These are phyloP conservation scores for Auxenochlorella protothecoides DNA, from an alignment of 139 green algal genomes.

Conservation along the genomic window DNA sequence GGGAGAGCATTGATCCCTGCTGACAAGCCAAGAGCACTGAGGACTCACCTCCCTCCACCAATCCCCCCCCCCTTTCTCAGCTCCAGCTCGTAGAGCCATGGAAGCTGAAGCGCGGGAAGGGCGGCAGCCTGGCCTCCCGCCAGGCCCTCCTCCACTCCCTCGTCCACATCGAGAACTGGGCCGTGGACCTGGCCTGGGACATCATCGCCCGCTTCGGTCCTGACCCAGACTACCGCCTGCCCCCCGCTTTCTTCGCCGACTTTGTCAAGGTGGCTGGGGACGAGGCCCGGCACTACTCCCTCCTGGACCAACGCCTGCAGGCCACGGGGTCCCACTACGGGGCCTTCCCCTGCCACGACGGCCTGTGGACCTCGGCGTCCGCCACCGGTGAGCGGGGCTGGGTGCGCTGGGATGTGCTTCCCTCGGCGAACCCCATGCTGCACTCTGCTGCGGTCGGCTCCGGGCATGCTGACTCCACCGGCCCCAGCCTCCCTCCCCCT, in stretches of 20 bases:
- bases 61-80: constrained; percentile 4
- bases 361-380: constrained; percentile 72
- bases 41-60: too few relatives aligned
- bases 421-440: background rate
- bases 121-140: constrained; percentile 41
- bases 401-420: constrained; percentile 32
- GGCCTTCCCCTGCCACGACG: constrained; percentile 71
- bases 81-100: constrained; percentile 41
- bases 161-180: constrained; percentile 71
- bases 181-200: constrained; percentile 81
- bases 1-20: too few relatives aligned
- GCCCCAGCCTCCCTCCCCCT: too few relatives aligned
- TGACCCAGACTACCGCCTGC: constrained; percentile 36
- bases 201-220: constrained; percentile 66
- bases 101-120: constrained; percentile 47
- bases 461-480: background rate
- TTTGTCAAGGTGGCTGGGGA: constrained; percentile 76
- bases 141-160: constrained; percentile 41
- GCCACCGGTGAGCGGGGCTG: constrained; percentile 41
- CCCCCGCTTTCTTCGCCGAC: constrained; percentile 64
- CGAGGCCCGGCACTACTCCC: constrained; percentile 71
- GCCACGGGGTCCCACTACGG: constrained; percentile 67
- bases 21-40: too few relatives aligned
- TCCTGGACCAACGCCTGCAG: constrained; percentile 38
- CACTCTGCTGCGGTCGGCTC: background rate